Conservation (phyloP, 129 eudicot species). For the Deinandra increscens region DNA sequence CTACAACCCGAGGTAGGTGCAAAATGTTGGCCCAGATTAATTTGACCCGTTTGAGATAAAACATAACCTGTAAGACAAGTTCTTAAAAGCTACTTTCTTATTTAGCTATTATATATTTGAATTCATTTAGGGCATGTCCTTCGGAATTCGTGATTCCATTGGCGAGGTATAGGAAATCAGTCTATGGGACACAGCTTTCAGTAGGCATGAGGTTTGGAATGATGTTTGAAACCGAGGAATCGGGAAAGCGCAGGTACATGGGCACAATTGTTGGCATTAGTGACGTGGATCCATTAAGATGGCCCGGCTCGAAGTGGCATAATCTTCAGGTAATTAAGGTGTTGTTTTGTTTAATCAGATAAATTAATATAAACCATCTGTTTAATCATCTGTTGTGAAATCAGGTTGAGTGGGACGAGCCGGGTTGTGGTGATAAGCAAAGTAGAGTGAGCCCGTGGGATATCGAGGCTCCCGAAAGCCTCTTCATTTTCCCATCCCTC, state of each 20-base stretch:
- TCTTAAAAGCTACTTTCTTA: not conserved
- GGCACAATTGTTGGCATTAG: conserved; percentile 88
- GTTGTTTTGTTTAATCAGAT: too few relatives aligned
- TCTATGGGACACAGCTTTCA: conserved; percentile 78
- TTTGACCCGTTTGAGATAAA: conserved; percentile 6
- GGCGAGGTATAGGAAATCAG: conserved; percentile 63
- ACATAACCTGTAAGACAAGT: not conserved
- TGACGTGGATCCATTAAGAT: conserved; percentile 82
- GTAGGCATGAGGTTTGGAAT: conserved; percentile 97
- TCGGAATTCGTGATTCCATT: conserved; percentile 90
- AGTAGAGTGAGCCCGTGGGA: conserved; percentile 96
- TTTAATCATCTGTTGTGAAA: too few relatives aligned
- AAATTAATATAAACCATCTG: too few relatives aligned
- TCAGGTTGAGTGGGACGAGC: conserved; percentile 97
- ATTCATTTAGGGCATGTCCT: conserved; percentile 79
- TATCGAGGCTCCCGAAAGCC: conserved; percentile 96
- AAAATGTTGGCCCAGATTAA: not conserved
- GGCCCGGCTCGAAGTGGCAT: conserved; percentile 99
- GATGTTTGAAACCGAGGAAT: conserved; percentile 99
- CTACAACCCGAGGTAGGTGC: conserved; percentile 84
- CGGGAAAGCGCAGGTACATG: conserved; percentile 99
- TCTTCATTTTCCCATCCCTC: conserved; percentile 90
- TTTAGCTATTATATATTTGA: not conserved
- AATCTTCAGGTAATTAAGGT: conserved; percentile 39
- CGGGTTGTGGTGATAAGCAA: conserved; percentile 87